Evolutionary conservation across 2,329 filamentous ascomycete species (phyloP), one percentile per base, ranked within the genome.

Genomic region (Epichloe festucae): DNA sequence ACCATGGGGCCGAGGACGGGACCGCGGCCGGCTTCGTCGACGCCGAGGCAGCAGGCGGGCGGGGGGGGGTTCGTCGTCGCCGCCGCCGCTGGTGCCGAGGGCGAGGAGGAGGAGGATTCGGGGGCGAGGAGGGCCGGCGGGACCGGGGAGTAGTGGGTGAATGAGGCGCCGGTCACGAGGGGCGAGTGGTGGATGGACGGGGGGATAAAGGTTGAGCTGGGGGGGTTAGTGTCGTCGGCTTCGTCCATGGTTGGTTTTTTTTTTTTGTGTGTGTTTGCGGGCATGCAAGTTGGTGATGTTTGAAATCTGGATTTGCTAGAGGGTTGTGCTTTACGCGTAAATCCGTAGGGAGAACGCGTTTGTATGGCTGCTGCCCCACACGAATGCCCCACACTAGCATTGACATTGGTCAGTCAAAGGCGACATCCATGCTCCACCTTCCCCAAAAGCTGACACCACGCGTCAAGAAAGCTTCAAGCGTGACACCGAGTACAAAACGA

Each of bases 11-110:
- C 91, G 12, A 97, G 78, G n/a, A 96, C 91, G 23, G 91, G 91
- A 1, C 91, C 91, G 62, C 91, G 82, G 45, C 91, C 91, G 58
- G 91, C 91, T 73, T 97, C 91, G 67, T 97, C 91, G 48, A 97
- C 85, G 55, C 91, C 91, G 21, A 97, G 76, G 19, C 86, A 84
- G 67, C 87, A 93, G 44, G 63, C 60, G 12, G 65, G 64, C 14
- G 67, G 62, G 43, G 1, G 15, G 8, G 23, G 5, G 5, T 6
- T 11, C 17, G 23, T 11, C 17, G 23, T 21, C 19, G 19, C 19
- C 19, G 19, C 2, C 3, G 42, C n/a, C n/a, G 23, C 23, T 23
- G 21, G 15, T 31, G 42, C 7, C 10, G 61, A 14, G 65, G 64
- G 23, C 23, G 67, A 62, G 15, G 68, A 55, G 4, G 69, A 10